These are phyloP conservation scores for Picea glauca DNA, from an alignment of 75 land plant genomes.

Conservation along the genomic window DNA sequence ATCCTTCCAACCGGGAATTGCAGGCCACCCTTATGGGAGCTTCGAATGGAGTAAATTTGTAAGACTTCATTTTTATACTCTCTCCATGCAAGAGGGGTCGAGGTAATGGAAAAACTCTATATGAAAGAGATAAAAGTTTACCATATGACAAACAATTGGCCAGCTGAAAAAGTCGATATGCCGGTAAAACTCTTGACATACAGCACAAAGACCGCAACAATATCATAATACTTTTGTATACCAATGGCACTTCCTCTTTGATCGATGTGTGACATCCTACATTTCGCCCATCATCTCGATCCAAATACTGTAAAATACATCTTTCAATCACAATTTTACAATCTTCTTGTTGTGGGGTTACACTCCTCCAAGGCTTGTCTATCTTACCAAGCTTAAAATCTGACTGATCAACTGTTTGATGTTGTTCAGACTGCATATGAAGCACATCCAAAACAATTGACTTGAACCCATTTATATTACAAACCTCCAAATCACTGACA, in stretches of 20 bases:
- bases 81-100: conserved; percentile 6
- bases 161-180: background rate
- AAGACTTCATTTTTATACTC: background rate
- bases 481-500: background rate
- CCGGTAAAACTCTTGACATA: conserved; percentile 6
- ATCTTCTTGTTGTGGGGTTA: background rate
- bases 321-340: conserved; percentile 3
- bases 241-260: background rate
- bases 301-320: background rate
- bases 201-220: background rate
- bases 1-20: too few species aligned
- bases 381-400: background rate
- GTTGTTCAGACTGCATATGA: conserved; percentile 1
- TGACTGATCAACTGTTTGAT: background rate
- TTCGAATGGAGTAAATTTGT: background rate
- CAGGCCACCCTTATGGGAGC: background rate
- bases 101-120: conserved; percentile 1
- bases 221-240: conserved; percentile 4
- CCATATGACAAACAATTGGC: conserved; percentile 5
- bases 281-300: background rate
- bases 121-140: background rate
- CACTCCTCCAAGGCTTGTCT: background rate
- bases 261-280: background rate
- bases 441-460: conserved; percentile 10
- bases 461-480: background rate